phyloP scores from a whole-genome alignment of 768 basidiomycete species.

The Leccinum boreale region DNA sequence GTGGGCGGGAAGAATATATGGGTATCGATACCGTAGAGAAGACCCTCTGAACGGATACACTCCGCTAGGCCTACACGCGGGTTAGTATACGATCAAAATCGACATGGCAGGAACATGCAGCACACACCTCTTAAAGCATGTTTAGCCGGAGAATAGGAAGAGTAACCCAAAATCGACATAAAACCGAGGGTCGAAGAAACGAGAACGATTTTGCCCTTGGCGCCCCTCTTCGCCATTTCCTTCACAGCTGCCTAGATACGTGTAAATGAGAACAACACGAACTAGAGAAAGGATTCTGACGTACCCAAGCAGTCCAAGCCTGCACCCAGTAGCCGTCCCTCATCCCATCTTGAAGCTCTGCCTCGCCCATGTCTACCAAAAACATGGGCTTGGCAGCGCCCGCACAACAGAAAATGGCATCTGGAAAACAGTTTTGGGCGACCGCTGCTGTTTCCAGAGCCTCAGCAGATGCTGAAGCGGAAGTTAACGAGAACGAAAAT shows the following conservation, averaged over 20 bases:
- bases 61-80: conserved; percentile 69
- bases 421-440: conserved; percentile 60
- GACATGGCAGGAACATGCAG: neutral
- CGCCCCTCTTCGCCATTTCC: conserved; percentile 54
- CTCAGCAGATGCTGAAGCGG: conserved; percentile 47
- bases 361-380: conserved; percentile 66
- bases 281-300: neutral
- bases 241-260: conserved; percentile 58
- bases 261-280: neutral
- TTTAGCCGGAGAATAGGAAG: conserved; percentile 80
- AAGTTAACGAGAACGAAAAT: conserved; percentile 64
- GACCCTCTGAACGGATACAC: conserved; percentile 72
- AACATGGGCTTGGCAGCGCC: conserved; percentile 70
- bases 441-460: conserved; percentile 62
- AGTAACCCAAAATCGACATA: conserved; percentile 75
- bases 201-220: conserved; percentile 70
- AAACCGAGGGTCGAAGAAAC: conserved; percentile 73
- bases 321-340: conserved; percentile 31
- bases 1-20: conserved; percentile 84
- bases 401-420: conserved; percentile 78
- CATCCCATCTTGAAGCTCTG: conserved; percentile 49
- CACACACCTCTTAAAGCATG: conserved; percentile 75
- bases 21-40: conserved; percentile 72
- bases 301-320: conserved; percentile 51
- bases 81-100: neutral